Conservation (phyloP, 2,329 filamentous ascomycete species). For the Phaeoacremonium minimum region DNA sequence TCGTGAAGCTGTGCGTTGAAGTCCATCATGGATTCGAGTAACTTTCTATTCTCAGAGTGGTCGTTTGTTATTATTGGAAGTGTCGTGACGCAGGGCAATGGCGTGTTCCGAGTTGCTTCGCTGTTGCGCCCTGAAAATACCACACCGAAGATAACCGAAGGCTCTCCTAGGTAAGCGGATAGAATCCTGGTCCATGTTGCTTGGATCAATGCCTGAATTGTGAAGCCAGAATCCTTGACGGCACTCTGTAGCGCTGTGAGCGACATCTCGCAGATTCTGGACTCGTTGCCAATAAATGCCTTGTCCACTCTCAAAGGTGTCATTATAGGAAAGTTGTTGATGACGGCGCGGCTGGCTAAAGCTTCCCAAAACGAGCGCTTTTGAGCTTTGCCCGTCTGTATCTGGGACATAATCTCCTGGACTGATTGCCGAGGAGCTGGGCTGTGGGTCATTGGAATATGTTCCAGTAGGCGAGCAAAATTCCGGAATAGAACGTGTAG, state of each 20-base stretch:
- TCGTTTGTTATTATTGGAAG: conserved; percentile 66
- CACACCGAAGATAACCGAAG: conserved; percentile 70
- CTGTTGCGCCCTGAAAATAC: conserved; percentile 72
- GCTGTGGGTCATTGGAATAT: no score
- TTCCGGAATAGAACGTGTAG: no score
- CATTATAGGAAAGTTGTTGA: conserved; percentile 73
- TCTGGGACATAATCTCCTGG: conserved; percentile 33
- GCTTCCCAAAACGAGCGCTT: conserved; percentile 60
- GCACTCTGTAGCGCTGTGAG: conserved; percentile 45
- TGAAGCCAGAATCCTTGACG: conserved; percentile 58
- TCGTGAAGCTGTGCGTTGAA: conserved; percentile 62
- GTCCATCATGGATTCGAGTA: conserved; percentile 61
- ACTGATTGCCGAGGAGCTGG: no score
- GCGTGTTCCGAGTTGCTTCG: conserved; percentile 51
- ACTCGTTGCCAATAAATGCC: conserved; percentile 25
- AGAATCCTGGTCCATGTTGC: conserved; percentile 75
- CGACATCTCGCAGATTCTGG: conserved; percentile 30
- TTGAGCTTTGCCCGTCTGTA: conserved; percentile 17
- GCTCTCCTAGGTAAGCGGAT: conserved; percentile 72
- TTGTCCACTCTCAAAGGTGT: conserved; percentile 52
- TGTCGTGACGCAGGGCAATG: conserved; percentile 80
- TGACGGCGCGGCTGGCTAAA: conserved; percentile 44
- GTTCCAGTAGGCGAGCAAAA: no score
- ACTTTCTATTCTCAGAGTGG: conserved; percentile 43
- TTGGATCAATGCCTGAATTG: conserved; percentile 71